phyloP scores from a whole-genome alignment of 2,329 filamentous ascomycete genomes.

The Shiraia sp. region DNA sequence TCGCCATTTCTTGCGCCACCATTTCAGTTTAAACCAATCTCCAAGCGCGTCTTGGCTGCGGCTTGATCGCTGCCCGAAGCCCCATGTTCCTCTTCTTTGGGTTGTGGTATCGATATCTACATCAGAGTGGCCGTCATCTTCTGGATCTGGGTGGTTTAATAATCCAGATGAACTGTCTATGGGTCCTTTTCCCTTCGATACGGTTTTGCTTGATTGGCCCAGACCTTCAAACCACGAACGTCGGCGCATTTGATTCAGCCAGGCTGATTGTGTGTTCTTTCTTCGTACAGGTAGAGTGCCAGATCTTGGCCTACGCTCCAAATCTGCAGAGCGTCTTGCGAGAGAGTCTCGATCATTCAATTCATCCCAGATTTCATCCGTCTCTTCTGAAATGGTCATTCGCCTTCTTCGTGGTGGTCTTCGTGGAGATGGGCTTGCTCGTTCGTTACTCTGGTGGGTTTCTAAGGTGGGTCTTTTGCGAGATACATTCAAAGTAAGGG shows the following conservation, averaged over 20 bases:
- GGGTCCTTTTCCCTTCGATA: constrained; percentile 35
- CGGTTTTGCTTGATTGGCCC: constrained; percentile 23
- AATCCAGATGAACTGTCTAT: constrained; percentile 25
- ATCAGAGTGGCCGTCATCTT: constrained; percentile 36
- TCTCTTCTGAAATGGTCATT: constrained; percentile 65
- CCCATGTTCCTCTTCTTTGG: constrained; percentile 32
- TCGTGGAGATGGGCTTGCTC: constrained; percentile 27
- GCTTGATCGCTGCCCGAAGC: constrained; percentile 20
- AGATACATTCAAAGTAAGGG: constrained; percentile 21
- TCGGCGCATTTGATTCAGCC: constrained; percentile 40
- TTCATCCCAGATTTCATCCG: constrained; percentile 84
- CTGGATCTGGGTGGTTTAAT: constrained; percentile 32
- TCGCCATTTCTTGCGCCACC: constrained; percentile 43
- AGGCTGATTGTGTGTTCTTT: constrained; percentile 34
- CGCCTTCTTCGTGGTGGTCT: constrained; percentile 35
- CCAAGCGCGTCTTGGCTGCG: constrained; percentile 31
- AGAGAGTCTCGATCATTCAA: constrained; percentile 65
- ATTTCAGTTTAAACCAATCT: constrained; percentile 44
- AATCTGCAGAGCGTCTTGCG: constrained; percentile 32
- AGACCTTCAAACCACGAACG: constrained; percentile 43
- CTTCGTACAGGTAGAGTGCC: constrained; percentile 36
- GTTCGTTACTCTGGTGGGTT: constrained; percentile 22
- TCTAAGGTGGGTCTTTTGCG: constrained; percentile 31
- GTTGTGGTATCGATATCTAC: constrained; percentile 13
- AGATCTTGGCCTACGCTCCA: constrained; percentile 37